These are phyloP conservation scores for Samsoniella hepiali DNA, from an alignment of 2,329 filamentous ascomycete genomes.

Conservation along the genomic window DNA sequence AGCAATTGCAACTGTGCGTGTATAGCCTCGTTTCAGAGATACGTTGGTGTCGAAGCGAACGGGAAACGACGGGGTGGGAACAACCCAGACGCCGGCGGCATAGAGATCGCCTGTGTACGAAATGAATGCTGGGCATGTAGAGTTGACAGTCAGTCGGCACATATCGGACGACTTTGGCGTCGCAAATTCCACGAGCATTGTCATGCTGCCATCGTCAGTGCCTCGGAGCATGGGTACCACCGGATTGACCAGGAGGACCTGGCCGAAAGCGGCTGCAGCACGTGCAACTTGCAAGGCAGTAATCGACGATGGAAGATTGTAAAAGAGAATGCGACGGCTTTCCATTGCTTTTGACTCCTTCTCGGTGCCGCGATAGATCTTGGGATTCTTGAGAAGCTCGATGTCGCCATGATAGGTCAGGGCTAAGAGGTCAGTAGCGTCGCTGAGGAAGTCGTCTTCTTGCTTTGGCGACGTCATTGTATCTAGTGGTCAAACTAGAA, in stretches of 20 bases:
- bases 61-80: conserved; percentile 2
- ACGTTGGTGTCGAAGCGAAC: neutral
- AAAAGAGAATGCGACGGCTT: neutral
- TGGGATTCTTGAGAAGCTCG: neutral
- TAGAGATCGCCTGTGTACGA: neutral
- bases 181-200: conserved; percentile 4
- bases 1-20: neutral
- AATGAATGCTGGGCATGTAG: neutral
- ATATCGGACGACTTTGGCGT: neutral
- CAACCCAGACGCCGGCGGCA: neutral
- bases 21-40: neutral
- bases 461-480: neutral
- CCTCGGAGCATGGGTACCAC: neutral
- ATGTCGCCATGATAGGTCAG: conserved; percentile 6
- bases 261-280: neutral
- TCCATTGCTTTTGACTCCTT: neutral
- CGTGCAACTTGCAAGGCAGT: neutral
- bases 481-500: too few relatives aligned
- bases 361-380: neutral
- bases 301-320: neutral
- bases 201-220: neutral
- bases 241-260: neutral
- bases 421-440: neutral
- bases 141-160: neutral
- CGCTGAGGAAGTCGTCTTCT: neutral